Evolutionary conservation across 2,329 filamentous ascomycete genomes (phyloP).

Genomic region (Colletotrichum sp.): DNA sequence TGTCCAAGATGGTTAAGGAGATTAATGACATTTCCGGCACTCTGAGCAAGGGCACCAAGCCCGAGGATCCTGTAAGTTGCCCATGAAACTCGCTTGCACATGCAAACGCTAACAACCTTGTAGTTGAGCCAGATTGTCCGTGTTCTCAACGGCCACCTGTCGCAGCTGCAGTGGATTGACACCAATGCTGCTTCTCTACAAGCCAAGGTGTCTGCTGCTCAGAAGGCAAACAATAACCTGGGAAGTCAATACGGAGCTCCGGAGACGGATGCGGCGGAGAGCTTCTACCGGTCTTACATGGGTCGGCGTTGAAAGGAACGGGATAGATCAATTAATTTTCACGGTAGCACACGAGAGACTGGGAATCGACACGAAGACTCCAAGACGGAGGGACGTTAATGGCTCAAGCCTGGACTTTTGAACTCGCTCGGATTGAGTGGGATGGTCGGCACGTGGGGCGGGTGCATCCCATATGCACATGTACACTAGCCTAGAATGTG

Average conservation of each 20-base stretch:
- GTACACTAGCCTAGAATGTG: slow-evolving; percentile 41
- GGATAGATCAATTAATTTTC: slow-evolving; percentile 19
- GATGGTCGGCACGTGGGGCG: slow-evolving; percentile 4
- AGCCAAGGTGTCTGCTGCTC: slow-evolving; percentile 80
- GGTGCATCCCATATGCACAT: slow-evolving; percentile 33
- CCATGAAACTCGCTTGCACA: not conserved
- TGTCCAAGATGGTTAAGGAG: slow-evolving; percentile 96
- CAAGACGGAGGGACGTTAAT: not conserved
- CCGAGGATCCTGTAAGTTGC: slow-evolving; percentile 79
- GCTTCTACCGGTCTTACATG: slow-evolving; percentile 90
- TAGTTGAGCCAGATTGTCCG: slow-evolving; percentile 94
- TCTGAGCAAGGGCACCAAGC: slow-evolving; percentile 86
- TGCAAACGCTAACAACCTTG: slow-evolving; percentile 25
- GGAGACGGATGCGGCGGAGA: slow-evolving; percentile 78
- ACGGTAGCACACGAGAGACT: slow-evolving; percentile 26
- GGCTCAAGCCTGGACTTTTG: not conserved
- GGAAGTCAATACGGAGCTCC: slow-evolving; percentile 61
- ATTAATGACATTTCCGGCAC: slow-evolving; percentile 93
- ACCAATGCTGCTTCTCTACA: slow-evolving; percentile 81
- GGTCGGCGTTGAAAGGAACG: slow-evolving; percentile 62
- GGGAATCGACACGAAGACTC: slow-evolving; percentile 5
- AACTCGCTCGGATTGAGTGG: slow-evolving; percentile 16
- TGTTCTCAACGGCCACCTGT: slow-evolving; percentile 91
- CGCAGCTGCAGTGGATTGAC: slow-evolving; percentile 93
- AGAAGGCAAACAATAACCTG: slow-evolving; percentile 75